These are phyloP conservation scores for Entelexis sorbosivorans DNA, from an alignment of 1,139 yeast species.

Conservation along the genomic window DNA sequence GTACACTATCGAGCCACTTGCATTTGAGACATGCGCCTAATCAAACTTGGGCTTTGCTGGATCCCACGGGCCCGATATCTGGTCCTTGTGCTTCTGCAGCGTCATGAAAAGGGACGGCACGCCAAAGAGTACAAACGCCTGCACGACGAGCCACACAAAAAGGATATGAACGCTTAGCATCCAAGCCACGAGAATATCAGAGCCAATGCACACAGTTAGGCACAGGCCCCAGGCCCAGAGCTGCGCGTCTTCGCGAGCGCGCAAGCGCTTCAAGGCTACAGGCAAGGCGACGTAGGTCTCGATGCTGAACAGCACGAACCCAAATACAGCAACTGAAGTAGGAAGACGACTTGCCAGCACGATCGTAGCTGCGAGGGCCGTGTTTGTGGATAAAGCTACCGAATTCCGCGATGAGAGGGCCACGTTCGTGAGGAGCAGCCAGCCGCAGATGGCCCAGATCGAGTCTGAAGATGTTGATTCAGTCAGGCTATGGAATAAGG, in stretches of 20 bases:
- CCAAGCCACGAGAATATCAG: conserved; percentile 29
- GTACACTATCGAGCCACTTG: not conserved
- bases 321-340: conserved; percentile 66
- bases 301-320: conserved; percentile 64
- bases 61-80: conserved; percentile 91
- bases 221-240: conserved; percentile 24
- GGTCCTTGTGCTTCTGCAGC: conserved; percentile 73
- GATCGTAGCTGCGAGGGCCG: conserved; percentile 75
- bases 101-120: conserved; percentile 62
- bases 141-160: conserved; percentile 42
- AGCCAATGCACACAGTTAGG: conserved; percentile 14
- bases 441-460: conserved; percentile 81
- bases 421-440: conserved; percentile 60
- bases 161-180: conserved; percentile 38
- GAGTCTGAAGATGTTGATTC: conserved; percentile 87
- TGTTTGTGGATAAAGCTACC: conserved; percentile 60
- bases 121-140: conserved; percentile 41
- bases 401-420: conserved; percentile 32
- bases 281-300: conserved; percentile 67
- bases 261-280: conserved; percentile 49
- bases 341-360: conserved; percentile 76
- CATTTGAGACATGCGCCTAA: not conserved
- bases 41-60: conserved; percentile 53
- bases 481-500: conserved; percentile 79
- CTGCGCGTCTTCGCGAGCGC: conserved; percentile 25